Evolutionary conservation across 495 filamentous ascomycete genomes (phyloP), one percentile per base, ranked within the genome.

Genomic region (Penicillium cinerascens): DNA sequence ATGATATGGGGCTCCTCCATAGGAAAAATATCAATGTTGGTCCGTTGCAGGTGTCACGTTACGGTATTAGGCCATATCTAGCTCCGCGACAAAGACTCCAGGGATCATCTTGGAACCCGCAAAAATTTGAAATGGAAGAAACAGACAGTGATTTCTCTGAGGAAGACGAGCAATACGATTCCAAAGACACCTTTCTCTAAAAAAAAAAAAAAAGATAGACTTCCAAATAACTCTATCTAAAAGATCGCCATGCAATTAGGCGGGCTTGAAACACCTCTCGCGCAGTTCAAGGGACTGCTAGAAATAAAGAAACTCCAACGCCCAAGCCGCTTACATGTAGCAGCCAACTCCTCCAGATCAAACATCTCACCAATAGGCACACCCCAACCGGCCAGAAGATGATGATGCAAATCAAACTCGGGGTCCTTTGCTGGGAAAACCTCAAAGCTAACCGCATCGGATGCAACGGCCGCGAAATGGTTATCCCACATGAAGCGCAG

Each of bases 241-340:
- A 77, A 75, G 21, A 77, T 68, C 21, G 74, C 74, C 74, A 77
- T 77, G 50, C 72, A 73, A 49, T 77, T 77, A 20, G 74, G 72
- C 36, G 74, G 71, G 55, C 71, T 77, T 11, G 72, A 75, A 17
- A 77, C 74, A 0, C 74, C 74, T 21, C 59, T 42, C 13, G 56
- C 50, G 51, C 80, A 81, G 64, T 87, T 84, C 59, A 83, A 64
- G 15, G 84, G 84, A 46, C 71, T 78, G 59, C 82, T 85, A 8
- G 83, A 87, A 10, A 91, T 69, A 60, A 91, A 81, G 65, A 91
- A 91, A 23, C 77, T 83, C 80, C 87, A 91, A 44, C 82, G 75
- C 8, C 78, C 79, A 54, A 76, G 61, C 61, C 77, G 68, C 56
- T 71, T 54, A 60, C 82, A 85, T 7, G 69, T 73, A 56, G 65